Base-by-base conservation (phyloP, 768 basidiomycete genomes). In the Leccinellum albellum region DNA sequence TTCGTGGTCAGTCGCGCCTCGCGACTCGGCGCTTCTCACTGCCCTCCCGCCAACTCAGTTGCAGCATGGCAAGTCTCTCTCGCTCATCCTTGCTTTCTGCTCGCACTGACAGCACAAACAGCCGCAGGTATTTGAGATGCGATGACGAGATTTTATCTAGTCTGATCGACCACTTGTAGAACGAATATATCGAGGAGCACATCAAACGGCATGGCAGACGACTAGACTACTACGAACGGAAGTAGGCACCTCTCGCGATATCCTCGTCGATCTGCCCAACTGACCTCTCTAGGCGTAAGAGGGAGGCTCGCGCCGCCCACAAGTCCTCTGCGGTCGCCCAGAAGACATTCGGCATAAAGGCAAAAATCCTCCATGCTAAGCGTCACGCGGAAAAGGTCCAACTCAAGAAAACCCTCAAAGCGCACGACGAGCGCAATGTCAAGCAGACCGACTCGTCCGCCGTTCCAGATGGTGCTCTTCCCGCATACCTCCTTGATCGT, bases 171-270 rank as follows among this genome's bases (percentile, higher is more conserved):
- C 14, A 24, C 14, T 56, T 57, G 55, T 61, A 99, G 92, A 98
- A 98, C 81, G 95, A 98, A 73, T 98, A 98, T 74, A 98, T 99
- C 74, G 96, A 98, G 74, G 96, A 99, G 79, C 90, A 92, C 70
- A 95, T 98, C 74, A 94, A 93, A 77, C 88, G 94, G 53, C 91
- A 98, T 83, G 96, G 96, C 70, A 84, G 94, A 64, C 85, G 94
- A 69, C 78, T 98, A 79, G 95, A 99, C 79, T 85, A 96, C 74
- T 94, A 89, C 74, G 97, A 99, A 79, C 84, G 86, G 68, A 96
- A 89, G 93, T 96, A 71, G 64, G 91, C 77, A 40, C 33, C 53
- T 47, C 32, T 33, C 29, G 17, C 50, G 37, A 14, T 20, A 13
- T 53, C 6, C 21, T 6, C 33, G 14, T 24, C 17, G 44, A 50